Base-by-base conservation (phyloP, 2,329 filamentous ascomycete genomes). In the Pseudopyricularia cyperi region DNA sequence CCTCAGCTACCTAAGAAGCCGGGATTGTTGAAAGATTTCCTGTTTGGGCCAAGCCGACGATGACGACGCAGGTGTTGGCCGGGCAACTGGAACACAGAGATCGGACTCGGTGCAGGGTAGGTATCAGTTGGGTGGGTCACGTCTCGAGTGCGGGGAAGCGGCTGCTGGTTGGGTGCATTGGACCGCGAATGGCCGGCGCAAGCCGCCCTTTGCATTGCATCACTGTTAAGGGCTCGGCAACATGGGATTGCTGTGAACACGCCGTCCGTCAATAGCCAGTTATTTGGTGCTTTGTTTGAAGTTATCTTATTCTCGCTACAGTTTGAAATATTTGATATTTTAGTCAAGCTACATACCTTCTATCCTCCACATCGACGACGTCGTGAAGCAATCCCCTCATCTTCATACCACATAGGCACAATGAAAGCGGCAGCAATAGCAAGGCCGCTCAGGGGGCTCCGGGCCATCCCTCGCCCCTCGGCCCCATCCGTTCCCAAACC, bases 21-120 rank as follows among this genome's bases (percentile, higher is more conserved):
- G 17, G 35, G 37, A 42, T 12, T 42, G 37, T 42, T 42, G 37
- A 42, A 42, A 11, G 33, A 50, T 54, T 54, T 32, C 52, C 37
- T 50, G 48, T 52, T 53, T 55, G 17, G 42, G 33, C 33, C 48
- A 26, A 53, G 30, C 33, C 48, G 48, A 30, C 35, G 11, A 14
- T 46, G 26, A 33, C 30, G 46, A 28, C n/a, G 15, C 24, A 11
- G 52, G 15, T 56, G 70, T 72, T 69, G 69, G 57, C 68, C 50
- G 56, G 64, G 64, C 67, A 71, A 72, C 69, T 59, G 67, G 68
- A 67, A 22, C 46, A 47, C 26, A 47, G 46, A 28, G 46, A 22
- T 8, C 17, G 46, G 22, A 50, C n/a, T n/a, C 12, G 48, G n/a
- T 12, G 8, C 22, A 50, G 48, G 48, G 37, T 42, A 42, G 37